Conservation (phyloP, 2,329 filamentous ascomycete genomes). For the Colletotrichum simmondsii region DNA sequence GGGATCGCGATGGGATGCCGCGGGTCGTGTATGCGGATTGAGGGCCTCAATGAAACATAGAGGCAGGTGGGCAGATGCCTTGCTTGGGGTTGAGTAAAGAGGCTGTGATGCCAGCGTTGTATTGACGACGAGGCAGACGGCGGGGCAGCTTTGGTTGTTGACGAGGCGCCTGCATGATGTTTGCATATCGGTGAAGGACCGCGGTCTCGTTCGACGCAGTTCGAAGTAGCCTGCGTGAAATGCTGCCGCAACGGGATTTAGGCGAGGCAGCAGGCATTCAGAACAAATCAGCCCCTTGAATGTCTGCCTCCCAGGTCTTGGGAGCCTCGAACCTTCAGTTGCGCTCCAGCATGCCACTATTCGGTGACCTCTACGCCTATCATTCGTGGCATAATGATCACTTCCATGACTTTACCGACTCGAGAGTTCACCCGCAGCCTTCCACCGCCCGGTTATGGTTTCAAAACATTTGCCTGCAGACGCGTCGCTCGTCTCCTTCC, state of each 20-base stretch:
- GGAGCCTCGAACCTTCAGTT: no score
- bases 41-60: neutral
- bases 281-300: neutral
- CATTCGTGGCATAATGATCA: neutral
- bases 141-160: no score
- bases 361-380: neutral
- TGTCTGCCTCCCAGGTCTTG: neutral
- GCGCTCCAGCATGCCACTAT: rapidly evolving
- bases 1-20: constrained; percentile 29
- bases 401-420: no score
- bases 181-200: neutral
- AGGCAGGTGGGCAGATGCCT: neutral
- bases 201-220: neutral
- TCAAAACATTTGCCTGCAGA: no score
- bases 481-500: no score
- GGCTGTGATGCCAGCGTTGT: neutral
- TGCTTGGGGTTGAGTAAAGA: neutral
- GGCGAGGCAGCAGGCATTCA: neutral
- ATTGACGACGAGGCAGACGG: neutral
- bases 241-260: neutral
- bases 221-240: no score
- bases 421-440: no score
- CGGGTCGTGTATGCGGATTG: neutral
- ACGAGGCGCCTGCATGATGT: neutral
- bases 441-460: neutral